phyloP scores from a whole-genome alignment of 345 rosid genomes.

The Euphorbia tirucalli region DNA sequence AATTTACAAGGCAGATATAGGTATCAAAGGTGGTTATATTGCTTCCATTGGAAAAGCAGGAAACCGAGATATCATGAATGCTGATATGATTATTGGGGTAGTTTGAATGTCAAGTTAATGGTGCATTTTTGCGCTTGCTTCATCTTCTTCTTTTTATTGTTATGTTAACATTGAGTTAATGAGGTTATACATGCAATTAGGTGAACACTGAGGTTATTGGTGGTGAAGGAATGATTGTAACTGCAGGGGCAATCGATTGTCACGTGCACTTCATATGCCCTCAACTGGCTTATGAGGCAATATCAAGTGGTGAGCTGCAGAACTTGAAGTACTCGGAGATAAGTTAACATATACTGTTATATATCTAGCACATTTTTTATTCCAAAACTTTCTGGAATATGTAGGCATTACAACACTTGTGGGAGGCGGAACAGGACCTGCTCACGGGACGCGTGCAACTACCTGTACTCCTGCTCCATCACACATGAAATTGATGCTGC shows the following conservation, averaged over 20 bases:
- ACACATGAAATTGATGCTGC: conserved; percentile 93
- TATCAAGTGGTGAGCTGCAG: conserved; percentile 80
- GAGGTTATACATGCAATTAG: conserved; percentile 13
- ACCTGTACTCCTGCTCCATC: conserved; percentile 87
- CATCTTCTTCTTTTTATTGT: conserved; percentile 10
- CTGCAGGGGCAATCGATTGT: conserved; percentile 96
- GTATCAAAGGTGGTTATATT: conserved; percentile 68
- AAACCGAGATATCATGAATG: conserved; percentile 81
- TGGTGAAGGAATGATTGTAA: conserved; percentile 87
- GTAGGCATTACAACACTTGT: conserved; percentile 85
- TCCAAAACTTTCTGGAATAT: conserved; percentile 17
- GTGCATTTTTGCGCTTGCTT: conserved; percentile 17
- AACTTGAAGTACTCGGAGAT: conserved; percentile 4
- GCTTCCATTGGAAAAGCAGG: conserved; percentile 83
- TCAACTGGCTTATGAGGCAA: conserved; percentile 83
- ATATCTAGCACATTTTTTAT: conserved; percentile 12
- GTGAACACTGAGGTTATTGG: conserved; percentile 88
- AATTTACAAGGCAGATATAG: conserved; percentile 87
- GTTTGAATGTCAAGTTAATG: conserved; percentile 4
- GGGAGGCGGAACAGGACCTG: conserved; percentile 99
- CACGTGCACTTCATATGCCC: conserved; percentile 99
- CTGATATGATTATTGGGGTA: conserved; percentile 78
- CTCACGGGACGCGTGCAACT: conserved; percentile 94
- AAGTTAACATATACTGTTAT: conserved; percentile 6
- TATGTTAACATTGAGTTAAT: conserved; percentile 28